Evolutionary conservation across 768 basidiomycete species (phyloP), one percentile per base, ranked within the genome.

Genomic region (Mycena pura): DNA sequence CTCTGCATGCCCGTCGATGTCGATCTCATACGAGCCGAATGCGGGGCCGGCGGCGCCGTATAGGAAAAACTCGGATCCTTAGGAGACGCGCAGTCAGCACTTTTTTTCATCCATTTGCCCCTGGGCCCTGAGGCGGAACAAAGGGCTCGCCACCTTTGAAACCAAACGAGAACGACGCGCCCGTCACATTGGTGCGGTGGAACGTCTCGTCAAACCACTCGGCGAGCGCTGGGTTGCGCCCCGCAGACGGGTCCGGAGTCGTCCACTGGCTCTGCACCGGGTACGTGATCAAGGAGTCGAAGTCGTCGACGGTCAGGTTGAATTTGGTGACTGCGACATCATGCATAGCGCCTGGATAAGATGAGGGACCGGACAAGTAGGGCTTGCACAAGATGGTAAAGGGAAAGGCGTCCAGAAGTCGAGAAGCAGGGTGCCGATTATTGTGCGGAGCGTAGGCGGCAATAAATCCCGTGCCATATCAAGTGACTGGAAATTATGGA

Each of bases 101-200:
- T 29, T 19, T 13, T 15, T 14, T 25, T 10, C n/a, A n/a, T n/a
- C n/a, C n/a, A n/a, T n/a, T n/a, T n/a, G n/a, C n/a, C n/a, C n/a
- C n/a, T n/a, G n/a, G n/a, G n/a, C n/a, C n/a, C n/a, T n/a, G n/a
- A n/a, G n/a, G n/a, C n/a, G n/a, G n/a, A n/a, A n/a, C n/a, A n/a
- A n/a, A n/a, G n/a, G n/a, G n/a, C n/a, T n/a, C n/a, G n/a, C n/a
- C 39, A 59, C 65, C 65, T 49, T 44, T 63, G 62, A 66, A 66
- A 5, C 11, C 24, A 29, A 60, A 66, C 11, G 40, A 46, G 34
- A 66, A 57, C 5, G 46, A 50, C n/a, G 58, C 62, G 11, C 58
- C 58, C 2, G 47, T 52, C 32, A 60, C 54, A 31, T 63, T 66
- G 7, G 62, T 64, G 19, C 40, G 41, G 36, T 67, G 65, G 29